Evolutionary conservation across 2,329 filamentous ascomycete species (phyloP).

Genomic region (Colletotrichum camelliae): DNA sequence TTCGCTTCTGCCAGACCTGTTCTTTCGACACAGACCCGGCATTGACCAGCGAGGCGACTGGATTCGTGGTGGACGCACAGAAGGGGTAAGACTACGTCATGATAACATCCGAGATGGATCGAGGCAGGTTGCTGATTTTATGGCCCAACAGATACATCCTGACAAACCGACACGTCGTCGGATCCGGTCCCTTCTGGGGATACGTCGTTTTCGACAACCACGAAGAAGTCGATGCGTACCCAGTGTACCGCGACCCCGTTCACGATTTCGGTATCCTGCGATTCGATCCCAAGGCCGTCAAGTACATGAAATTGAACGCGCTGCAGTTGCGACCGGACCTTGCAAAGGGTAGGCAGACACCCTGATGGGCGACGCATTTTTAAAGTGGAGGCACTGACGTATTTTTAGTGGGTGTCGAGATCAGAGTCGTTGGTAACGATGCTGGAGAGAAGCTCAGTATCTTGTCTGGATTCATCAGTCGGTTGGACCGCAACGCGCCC

Average conservation of each 20-base stretch:
- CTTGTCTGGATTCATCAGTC: constrained; percentile 94
- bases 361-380: constrained; percentile 9
- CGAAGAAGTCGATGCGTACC: constrained; percentile 93
- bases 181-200: constrained; percentile 95
- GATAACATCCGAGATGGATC: not conserved
- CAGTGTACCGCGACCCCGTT: constrained; percentile 96
- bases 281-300: constrained; percentile 94
- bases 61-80: constrained; percentile 96
- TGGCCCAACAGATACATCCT: constrained; percentile 68
- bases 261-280: constrained; percentile 98
- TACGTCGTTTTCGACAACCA: constrained; percentile 99
- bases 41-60: constrained; percentile 92
- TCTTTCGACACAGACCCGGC: constrained; percentile 98
- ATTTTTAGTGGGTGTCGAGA: constrained; percentile 80
- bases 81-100: constrained; percentile 65
- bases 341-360: constrained; percentile 61
- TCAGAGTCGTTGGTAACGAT: constrained; percentile 97
- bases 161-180: constrained; percentile 92
- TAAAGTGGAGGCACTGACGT: not conserved
- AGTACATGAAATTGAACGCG: constrained; percentile 91
- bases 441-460: constrained; percentile 98
- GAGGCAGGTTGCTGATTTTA: not conserved
- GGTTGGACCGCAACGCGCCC: constrained; percentile 93
- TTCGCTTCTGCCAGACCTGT: constrained; percentile 97
- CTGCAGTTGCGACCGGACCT: constrained; percentile 84